Conservation (phyloP, 345 rosid species). For the Erucastrum elatum region DNA sequence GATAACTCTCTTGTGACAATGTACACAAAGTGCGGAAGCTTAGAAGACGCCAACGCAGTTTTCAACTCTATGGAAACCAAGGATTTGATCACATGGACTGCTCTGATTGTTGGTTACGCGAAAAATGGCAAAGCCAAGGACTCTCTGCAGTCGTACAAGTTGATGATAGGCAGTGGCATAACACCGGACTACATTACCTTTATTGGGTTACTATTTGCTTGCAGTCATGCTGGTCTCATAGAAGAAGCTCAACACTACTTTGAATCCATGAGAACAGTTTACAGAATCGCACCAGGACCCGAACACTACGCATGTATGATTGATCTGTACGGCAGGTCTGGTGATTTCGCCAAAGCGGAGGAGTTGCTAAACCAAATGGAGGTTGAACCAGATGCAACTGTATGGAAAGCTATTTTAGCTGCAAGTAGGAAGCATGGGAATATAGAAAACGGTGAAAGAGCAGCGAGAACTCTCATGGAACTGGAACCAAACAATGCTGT, state of each 20-base stretch:
- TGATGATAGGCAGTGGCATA: slow-evolving; percentile 63
- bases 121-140: slow-evolving; percentile 81
- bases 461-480: slow-evolving; percentile 66
- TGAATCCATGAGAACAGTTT: slow-evolving; percentile 59
- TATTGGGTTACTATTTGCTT: slow-evolving; percentile 85
- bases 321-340: slow-evolving; percentile 83
- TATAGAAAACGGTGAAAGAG: slow-evolving; percentile 71
- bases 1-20: slow-evolving; percentile 74
- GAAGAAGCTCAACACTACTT: slow-evolving; percentile 60
- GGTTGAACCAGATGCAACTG: slow-evolving; percentile 73
- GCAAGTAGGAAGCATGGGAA: slow-evolving; percentile 77
- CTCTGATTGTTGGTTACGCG: slow-evolving; percentile 84
- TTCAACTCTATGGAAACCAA: slow-evolving; percentile 57
- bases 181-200: slow-evolving; percentile 78
- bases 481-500: slow-evolving; percentile 71
- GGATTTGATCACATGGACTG: slow-evolving; percentile 86
- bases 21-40: slow-evolving; percentile 81
- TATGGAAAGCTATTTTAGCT: slow-evolving; percentile 78
- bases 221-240: slow-evolving; percentile 80
- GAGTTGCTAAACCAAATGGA: slow-evolving; percentile 63
- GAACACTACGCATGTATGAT: slow-evolving; percentile 93
- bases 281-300: slow-evolving; percentile 73
- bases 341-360: slow-evolving; percentile 67
- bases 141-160: slow-evolving; percentile 53
- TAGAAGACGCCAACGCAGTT: slow-evolving; percentile 28